Base-by-base conservation (phyloP, 2,329 filamentous ascomycete genomes). In the Aureobasidium sp. region DNA sequence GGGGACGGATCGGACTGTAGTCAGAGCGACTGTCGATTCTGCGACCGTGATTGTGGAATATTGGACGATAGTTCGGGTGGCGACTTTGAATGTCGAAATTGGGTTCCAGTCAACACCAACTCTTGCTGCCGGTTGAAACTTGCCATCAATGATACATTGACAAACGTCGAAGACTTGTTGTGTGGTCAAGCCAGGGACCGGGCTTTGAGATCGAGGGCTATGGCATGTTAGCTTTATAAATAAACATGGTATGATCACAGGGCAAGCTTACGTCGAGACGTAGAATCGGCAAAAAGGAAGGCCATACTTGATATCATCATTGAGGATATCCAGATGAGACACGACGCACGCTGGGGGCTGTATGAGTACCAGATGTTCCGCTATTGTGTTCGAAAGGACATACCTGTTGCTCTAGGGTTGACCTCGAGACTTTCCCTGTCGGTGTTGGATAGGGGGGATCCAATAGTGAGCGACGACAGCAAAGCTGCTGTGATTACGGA, bases 201-300 rank as follows among this genome's bases (percentile, higher is more conserved):
- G 56, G 17, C 42, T 59, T 39, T 42, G 56, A 6, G 31, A 31
- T 3, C 56, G 56, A 15, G 42, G 31, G 17, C 56, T 59, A 14
- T 39, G 1, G 24, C 45, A 44, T 17, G 9, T 56, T 27, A 27
- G 35, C 27, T 58, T 22, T 22, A n/a, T 11, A 7, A 24, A 8
- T 17, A 9, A 6, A 12, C 6, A 29, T 39, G 5, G 14, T 17
- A 15, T 37, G 39, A 9, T 14, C 14, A 17, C 14, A 35, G 17
- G 9, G 22, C 3, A 42, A 4, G n/a, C 65, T 48, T 60, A 71
- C 74, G 62, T 39, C 49, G 56, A 59, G 15, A 44, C 9, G 7
- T 40, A 59, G 44, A 49, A 59, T n/a, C 31, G 19, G 19, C 56
- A 59, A 22, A 59, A 49, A 5, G 56, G 56, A 14, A 49, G 6